These are phyloP conservation scores for Corymbia calophylla DNA, from an alignment of 441 rosid genomes.

Conservation along the genomic window DNA sequence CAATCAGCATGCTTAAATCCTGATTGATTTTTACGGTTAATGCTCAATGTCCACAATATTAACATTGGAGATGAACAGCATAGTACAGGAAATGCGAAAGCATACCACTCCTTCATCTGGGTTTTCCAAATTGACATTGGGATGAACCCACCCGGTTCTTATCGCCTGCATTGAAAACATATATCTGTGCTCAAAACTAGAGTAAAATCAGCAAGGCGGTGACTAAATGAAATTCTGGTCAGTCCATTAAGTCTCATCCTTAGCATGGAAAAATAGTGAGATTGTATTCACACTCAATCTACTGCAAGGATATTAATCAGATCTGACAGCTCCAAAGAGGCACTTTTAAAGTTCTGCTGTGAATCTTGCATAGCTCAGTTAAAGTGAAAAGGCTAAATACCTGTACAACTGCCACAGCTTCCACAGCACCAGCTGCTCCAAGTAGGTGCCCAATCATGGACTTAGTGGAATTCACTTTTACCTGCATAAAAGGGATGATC, in stretches of 20 bases:
- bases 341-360: not conserved
- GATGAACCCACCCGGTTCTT: conserved; percentile 2
- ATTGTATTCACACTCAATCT: not conserved
- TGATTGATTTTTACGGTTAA: not conserved
- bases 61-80: not conserved
- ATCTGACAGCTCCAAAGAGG: not conserved
- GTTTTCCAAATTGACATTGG: not conserved
- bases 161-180: not conserved
- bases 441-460: conserved; percentile 31
- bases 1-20: conserved; percentile 12
- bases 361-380: not conserved
- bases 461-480: conserved; percentile 24
- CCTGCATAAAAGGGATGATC: not conserved
- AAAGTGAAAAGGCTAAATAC: not conserved
- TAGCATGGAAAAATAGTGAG: not conserved
- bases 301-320: not conserved
- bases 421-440: conserved; percentile 28
- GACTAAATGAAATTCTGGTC: not conserved
- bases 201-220: not conserved
- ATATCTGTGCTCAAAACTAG: not conserved
- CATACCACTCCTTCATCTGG: conserved; percentile 1
- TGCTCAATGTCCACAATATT: not conserved
- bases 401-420: conserved; percentile 20
- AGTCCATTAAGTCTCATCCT: not conserved
- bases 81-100: not conserved